Percentiles rank a stretch among this genome's conserved stretches.
Evolutionary conservation across 768 basidiomycete species (phyloP).

Genomic region (Trametes cubensis): DNA sequence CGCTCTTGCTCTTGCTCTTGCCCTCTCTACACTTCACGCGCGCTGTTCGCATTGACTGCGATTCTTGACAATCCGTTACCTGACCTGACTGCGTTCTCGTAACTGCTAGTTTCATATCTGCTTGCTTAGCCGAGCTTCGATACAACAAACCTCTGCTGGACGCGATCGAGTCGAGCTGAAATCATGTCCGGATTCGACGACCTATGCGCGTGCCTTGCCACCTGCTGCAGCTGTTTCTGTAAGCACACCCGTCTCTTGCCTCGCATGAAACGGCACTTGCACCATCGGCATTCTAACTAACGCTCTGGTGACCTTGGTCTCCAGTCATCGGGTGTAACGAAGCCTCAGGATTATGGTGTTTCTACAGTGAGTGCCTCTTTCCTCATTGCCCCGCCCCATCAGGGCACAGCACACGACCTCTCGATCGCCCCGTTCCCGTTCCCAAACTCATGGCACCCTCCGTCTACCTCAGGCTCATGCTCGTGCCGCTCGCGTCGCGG

Average conservation of each 20-base stretch:
- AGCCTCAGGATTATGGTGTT: conserved; percentile 10
- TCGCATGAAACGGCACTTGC: neutral
- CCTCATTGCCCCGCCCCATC: neutral
- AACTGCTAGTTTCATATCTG: neutral
- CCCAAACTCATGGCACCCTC: neutral
- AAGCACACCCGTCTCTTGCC: neutral
- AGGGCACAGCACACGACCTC: neutral
- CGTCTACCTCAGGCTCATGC: conserved; percentile 10
- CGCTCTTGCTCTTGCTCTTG: neutral
- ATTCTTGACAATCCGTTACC: neutral
- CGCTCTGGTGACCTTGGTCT: neutral
- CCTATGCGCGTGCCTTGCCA: conserved; percentile 6
- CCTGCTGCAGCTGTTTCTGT: conserved; percentile 13
- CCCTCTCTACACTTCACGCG: neutral
- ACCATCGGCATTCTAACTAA: neutral
- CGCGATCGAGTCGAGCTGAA: neutral
- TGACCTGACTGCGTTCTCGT: neutral
- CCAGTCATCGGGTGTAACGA: conserved; percentile 8
- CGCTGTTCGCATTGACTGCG: neutral
- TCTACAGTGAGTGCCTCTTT: conserved; percentile 6
- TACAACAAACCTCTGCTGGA: neutral
- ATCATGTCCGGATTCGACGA: conserved; percentile 8
- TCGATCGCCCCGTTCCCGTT: neutral
- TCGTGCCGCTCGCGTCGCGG: conserved; percentile 13
- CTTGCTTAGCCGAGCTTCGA: neutral